Percentiles rank a stretch among this genome's conserved stretches.
Conservation (phyloP, 805 yeast species). For the Hemisphaericaspora nanyangensis region DNA sequence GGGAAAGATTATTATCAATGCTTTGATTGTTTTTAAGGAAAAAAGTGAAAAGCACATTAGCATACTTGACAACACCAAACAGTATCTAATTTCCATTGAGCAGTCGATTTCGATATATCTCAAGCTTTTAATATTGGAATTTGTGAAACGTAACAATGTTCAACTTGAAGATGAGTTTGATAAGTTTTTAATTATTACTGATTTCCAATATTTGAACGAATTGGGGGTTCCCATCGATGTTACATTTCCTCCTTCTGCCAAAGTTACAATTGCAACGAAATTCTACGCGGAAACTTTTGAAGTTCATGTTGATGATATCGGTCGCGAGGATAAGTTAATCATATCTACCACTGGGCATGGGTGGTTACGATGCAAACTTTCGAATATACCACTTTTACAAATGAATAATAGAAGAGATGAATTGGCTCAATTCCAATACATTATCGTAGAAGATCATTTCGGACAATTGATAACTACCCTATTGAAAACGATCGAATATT, state of each 20-base stretch:
- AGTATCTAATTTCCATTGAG: conserved; percentile 1
- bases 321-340: conserved; percentile 13
- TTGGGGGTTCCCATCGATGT: conserved; percentile 1
- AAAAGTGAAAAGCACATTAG: neutral
- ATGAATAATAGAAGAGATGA: conserved; percentile 32
- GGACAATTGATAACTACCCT: conserved; percentile 13
- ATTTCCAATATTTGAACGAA: conserved; percentile 7
- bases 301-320: conserved; percentile 12
- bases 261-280: conserved; percentile 24
- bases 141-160: conserved; percentile 3
- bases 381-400: conserved; percentile 33
- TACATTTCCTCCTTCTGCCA: conserved; percentile 14
- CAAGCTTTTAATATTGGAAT: conserved; percentile 3
- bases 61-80: neutral
- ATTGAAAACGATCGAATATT: conserved; percentile 23
- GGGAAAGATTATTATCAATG: conserved; percentile 11
- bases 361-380: conserved; percentile 36
- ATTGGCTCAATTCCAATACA: conserved; percentile 25
- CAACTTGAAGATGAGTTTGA: conserved; percentile 15
- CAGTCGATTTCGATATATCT: conserved; percentile 2
- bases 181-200: conserved; percentile 18
- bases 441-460: conserved; percentile 8
- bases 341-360: conserved; percentile 29
- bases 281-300: conserved; percentile 31
- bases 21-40: conserved; percentile 11